Evolutionary conservation across 1,284 basidiomycete species (phyloP).

Genomic region (Tetrapyrgos nigripes): DNA sequence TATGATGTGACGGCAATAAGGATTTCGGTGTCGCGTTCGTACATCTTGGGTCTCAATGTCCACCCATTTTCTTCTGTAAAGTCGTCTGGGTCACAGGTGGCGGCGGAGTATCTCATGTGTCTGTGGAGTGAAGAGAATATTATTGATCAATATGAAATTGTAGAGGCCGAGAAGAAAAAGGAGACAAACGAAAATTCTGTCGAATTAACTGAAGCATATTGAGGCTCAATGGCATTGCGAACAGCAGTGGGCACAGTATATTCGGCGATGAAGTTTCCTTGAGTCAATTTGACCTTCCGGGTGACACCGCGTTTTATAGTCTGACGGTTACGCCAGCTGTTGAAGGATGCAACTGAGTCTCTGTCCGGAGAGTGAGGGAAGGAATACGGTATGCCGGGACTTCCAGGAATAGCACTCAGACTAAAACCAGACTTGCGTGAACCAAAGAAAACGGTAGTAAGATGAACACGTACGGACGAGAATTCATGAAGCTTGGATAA

Average conservation of each 20-base stretch:
- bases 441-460: constrained; percentile 7
- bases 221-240: constrained; percentile 78
- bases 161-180: not conserved
- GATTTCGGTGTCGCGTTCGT: constrained; percentile 79
- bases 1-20: constrained; percentile 77
- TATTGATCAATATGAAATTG: not conserved
- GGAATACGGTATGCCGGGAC: constrained; percentile 45
- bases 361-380: constrained; percentile 71
- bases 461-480: constrained; percentile 2
- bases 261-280: constrained; percentile 85
- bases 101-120: constrained; percentile 82
- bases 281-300: constrained; percentile 83
- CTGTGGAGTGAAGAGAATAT: constrained; percentile 32
- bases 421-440: constrained; percentile 57
- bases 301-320: constrained; percentile 80
- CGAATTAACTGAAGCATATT: constrained; percentile 65
- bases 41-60: constrained; percentile 71
- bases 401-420: not conserved
- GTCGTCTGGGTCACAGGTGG: constrained; percentile 85
- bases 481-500: constrained; percentile 45
- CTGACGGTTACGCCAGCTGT: constrained; percentile 69
- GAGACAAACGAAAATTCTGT: constrained; percentile 76
- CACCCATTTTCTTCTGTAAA: constrained; percentile 74
- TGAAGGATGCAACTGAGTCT: constrained; percentile 61
- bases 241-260: constrained; percentile 84